Evolutionary conservation across 2,329 filamentous ascomycete species (phyloP).

Genomic region (Rutstroemia sp.): DNA sequence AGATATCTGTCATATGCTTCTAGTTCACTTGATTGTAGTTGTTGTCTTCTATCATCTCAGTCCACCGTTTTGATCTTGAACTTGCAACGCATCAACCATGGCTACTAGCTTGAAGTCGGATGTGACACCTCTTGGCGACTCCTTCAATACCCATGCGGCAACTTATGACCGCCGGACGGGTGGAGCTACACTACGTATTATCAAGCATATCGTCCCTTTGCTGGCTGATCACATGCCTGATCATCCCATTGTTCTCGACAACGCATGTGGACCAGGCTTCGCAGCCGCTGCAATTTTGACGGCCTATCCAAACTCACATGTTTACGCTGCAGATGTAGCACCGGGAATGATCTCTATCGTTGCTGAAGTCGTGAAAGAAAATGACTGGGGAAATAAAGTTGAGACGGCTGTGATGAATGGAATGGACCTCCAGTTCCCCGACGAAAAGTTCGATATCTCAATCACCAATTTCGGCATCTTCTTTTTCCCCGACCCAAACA

Average conservation of each 20-base stretch:
- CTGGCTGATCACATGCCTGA: neutral
- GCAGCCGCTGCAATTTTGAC: neutral
- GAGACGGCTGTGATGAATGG: neutral
- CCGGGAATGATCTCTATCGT: neutral
- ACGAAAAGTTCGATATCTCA: neutral
- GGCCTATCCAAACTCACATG: neutral
- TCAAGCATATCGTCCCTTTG: neutral
- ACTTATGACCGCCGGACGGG: neutral
- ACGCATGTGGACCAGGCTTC: neutral
- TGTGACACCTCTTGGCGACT: neutral
- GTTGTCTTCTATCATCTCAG: too few species aligned
- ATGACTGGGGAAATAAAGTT: neutral
- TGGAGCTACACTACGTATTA: neutral
- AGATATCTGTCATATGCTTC: too few species aligned
- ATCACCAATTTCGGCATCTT: constrained; percentile 1
- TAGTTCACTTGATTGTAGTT: too few species aligned
- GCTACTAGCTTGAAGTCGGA: neutral
- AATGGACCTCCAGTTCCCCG: neutral
- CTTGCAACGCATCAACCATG: too few species aligned
- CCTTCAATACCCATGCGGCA: neutral
- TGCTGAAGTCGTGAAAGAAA: neutral
- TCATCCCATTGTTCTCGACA: neutral
- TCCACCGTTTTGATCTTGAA: too few species aligned
- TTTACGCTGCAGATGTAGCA: neutral
- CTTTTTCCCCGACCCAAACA: constrained; percentile 35